A percentile compares a stretch with the other conserved stretches of the same genome.
Conservation (phyloP, 495 filamentous ascomycete species). For the Penicillium arizonense region DNA sequence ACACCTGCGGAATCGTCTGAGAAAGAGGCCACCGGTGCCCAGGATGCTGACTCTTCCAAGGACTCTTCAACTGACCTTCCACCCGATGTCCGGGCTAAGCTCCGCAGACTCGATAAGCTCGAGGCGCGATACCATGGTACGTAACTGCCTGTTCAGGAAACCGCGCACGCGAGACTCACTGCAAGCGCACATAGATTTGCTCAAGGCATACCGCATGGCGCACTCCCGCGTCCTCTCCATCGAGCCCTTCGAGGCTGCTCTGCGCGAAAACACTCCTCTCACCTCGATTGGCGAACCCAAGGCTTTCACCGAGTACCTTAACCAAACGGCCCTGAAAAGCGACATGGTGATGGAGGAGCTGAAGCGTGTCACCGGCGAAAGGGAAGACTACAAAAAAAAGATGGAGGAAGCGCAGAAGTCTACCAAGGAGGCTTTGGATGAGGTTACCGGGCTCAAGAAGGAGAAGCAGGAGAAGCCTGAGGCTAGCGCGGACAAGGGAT, state of each 20-base stretch:
- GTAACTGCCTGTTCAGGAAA: conserved; percentile 6
- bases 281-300: conserved; percentile 83
- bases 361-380: conserved; percentile 80
- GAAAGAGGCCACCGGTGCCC: conserved; percentile 15
- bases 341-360: conserved; percentile 92
- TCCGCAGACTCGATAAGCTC: conserved; percentile 81
- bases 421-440: conserved; percentile 54
- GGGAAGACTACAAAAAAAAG: conserved; percentile 76
- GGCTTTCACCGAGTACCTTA: conserved; percentile 90
- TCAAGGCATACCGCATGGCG: conserved; percentile 86
- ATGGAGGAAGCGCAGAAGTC: conserved; percentile 66
- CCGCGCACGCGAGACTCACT: conserved; percentile 10
- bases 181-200: conserved; percentile 58
- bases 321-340: conserved; percentile 76
- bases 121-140: conserved; percentile 82
- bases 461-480: conserved; percentile 22
- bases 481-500: conserved; percentile 12
- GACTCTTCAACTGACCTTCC: conserved; percentile 60
- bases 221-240: conserved; percentile 82
- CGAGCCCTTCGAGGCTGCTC: conserved; percentile 86
- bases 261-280: conserved; percentile 88
- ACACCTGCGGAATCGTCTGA: conserved; percentile 22
- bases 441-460: conserved; percentile 49
- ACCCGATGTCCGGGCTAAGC: conserved; percentile 61
- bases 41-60: conserved; percentile 14